phyloP scores from a whole-genome alignment of 257 asterid species.

The Salvia rosmarinus region DNA sequence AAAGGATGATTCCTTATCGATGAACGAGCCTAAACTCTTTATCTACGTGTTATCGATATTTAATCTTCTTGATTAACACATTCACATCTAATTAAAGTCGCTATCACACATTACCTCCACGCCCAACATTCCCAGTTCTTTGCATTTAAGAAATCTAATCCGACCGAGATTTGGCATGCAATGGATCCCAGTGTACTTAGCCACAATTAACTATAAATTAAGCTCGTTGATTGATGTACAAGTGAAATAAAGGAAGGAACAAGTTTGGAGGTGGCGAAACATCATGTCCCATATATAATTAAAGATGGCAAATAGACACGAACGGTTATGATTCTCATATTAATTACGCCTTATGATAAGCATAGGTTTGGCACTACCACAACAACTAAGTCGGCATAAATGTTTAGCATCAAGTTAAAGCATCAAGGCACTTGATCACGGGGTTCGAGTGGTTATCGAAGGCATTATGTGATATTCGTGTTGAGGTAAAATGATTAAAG shows the following conservation, averaged over 20 bases:
- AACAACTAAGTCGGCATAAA: too few species aligned
- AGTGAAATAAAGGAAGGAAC: background rate
- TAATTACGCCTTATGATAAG: constrained; percentile 22
- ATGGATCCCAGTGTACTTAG: constrained; percentile 64
- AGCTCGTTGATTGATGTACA: background rate
- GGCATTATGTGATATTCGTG: too few species aligned
- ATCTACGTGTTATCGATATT: constrained; percentile 7
- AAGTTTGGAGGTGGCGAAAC: constrained; percentile 22
- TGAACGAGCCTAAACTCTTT: constrained; percentile 9
- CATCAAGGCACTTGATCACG: too few species aligned
- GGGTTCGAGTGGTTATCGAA: too few species aligned
- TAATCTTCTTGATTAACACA: background rate
- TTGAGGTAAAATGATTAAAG: too few species aligned
- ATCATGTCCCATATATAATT: constrained; percentile 3
- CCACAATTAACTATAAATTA: constrained; percentile 30
- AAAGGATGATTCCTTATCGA: constrained; percentile 32
- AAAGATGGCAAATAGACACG: constrained; percentile 15
- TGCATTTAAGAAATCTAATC: background rate
- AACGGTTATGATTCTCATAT: constrained; percentile 18
- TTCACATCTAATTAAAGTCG: constrained; percentile 35
- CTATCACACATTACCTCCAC: constrained; percentile 35
- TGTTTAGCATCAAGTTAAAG: too few species aligned
- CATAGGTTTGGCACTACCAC: constrained; percentile 7
- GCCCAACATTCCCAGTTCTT: constrained; percentile 30
- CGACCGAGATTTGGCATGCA: constrained; percentile 36